Conservation (phyloP, 495 filamentous ascomycete species). For the Hypoxylon cercidicola region DNA sequence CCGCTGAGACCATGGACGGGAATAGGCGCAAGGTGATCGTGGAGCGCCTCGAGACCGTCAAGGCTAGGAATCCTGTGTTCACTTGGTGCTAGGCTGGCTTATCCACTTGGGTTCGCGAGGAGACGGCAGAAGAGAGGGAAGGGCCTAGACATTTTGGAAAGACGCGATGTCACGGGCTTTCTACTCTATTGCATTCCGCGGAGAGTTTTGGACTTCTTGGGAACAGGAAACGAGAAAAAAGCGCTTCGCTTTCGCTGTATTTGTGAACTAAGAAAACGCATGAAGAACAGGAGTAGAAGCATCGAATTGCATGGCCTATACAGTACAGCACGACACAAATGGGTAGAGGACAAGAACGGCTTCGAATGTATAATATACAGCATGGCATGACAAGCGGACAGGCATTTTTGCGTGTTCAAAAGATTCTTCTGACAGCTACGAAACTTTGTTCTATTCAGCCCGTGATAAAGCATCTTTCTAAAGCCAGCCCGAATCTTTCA, state of each 20-base stretch:
- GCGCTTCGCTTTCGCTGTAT: not conserved
- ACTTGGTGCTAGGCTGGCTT: constrained; percentile 85
- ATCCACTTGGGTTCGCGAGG: not conserved
- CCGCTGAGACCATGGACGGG: constrained; percentile 91
- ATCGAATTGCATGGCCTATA: constrained; percentile 21
- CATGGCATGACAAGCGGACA: constrained; percentile 17
- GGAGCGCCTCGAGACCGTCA: constrained; percentile 92
- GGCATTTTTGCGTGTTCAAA: too few species aligned
- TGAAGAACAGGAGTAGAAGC: constrained; percentile 33
- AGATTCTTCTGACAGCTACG: too few species aligned
- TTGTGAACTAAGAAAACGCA: constrained; percentile 45
- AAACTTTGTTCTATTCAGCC: too few species aligned
- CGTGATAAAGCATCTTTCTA: too few species aligned
- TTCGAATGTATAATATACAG: not conserved
- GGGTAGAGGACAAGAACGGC: too few species aligned
- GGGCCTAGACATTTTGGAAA: too few species aligned
- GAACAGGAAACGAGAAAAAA: not conserved
- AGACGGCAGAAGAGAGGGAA: too few species aligned
- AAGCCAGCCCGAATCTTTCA: too few species aligned
- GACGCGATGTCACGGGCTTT: too few species aligned
- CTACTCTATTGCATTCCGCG: too few species aligned
- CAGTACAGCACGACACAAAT: constrained; percentile 1
- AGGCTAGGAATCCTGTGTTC: constrained; percentile 94
- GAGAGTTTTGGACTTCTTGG: too few species aligned
- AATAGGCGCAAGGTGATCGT: constrained; percentile 94